Evolutionary conservation across 176 grass and related monocot species (phyloP).

Genomic region (Areca catechu): DNA sequence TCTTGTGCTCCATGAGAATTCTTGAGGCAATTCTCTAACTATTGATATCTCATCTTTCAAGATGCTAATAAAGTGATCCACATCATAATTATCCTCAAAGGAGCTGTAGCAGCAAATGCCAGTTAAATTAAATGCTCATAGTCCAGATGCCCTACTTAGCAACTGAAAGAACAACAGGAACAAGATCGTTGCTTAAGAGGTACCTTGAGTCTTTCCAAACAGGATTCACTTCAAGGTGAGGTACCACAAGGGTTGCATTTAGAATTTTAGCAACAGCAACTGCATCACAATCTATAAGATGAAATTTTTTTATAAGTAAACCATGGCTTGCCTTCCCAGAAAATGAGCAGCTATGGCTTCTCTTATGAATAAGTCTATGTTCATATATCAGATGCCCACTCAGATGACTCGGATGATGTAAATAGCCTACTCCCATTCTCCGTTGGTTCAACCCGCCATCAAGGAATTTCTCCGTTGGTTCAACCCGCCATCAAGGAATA

Average conservation of each 20-base stretch:
- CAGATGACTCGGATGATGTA: no score
- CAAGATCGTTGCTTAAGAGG: neutral
- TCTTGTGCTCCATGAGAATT: constrained; percentile 90
- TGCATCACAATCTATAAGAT: constrained; percentile 85
- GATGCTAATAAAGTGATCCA: constrained; percentile 59
- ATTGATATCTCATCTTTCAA: constrained; percentile 70
- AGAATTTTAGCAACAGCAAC: constrained; percentile 92
- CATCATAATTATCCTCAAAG: constrained; percentile 83
- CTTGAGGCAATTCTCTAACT: constrained; percentile 50
- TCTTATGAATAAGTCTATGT: no score
- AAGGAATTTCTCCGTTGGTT: constrained; percentile 98
- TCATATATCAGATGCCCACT: no score
- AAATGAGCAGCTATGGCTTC: no score
- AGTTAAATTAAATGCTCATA: neutral
- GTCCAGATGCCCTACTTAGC: no score
- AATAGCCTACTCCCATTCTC: constrained; percentile 72
- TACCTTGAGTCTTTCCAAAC: constrained; percentile 96
- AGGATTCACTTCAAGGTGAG: constrained; percentile 91
- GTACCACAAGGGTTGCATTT: constrained; percentile 87
- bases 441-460: constrained; percentile 96
- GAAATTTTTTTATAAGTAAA: neutral
- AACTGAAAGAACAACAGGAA: neutral
- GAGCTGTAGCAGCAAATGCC: constrained; percentile 39
- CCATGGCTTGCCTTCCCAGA: no score
- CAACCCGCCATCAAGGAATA: constrained; percentile 95